A percentile compares a stretch with the other conserved stretches of the same genome.
Conservation (phyloP, 306 rosid genomes). For the Quercus berberidifolia region DNA sequence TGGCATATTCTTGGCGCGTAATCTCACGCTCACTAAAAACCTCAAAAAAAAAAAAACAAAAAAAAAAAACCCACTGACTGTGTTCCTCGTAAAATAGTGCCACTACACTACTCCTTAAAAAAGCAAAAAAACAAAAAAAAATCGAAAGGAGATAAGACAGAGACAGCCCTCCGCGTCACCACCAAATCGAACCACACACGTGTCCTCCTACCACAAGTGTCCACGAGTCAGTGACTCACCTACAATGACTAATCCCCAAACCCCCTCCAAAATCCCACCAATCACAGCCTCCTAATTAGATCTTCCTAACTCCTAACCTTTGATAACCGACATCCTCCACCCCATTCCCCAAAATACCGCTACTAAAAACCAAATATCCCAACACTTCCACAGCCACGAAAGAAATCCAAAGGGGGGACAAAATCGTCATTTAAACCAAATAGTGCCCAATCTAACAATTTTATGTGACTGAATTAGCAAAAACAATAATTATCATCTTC, state of each 20-base stretch:
- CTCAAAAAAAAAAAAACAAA: no score
- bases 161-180: constrained; percentile 9
- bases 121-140: no score
- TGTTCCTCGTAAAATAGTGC: background rate
- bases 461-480: no score
- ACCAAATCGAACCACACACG: constrained; percentile 16
- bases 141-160: constrained; percentile 17
- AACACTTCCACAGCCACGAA: no score
- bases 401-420: no score
- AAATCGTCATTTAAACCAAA: background rate
- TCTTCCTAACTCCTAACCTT: background rate
- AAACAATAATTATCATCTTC: no score
- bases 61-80: no score
- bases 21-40: background rate
- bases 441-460: no score
- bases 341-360: background rate
- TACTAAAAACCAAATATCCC: background rate
- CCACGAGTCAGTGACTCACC: constrained; percentile 2
- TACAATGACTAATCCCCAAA: background rate
- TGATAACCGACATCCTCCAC: background rate
- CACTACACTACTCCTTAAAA: no score
- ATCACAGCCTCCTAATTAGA: constrained; percentile 6
- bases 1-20: background rate
- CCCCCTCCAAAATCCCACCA: constrained; percentile 1
- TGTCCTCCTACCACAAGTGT: constrained; percentile 7